phyloP scores from a whole-genome alignment of 1,284 basidiomycete genomes.

The Puccinia hordei region DNA sequence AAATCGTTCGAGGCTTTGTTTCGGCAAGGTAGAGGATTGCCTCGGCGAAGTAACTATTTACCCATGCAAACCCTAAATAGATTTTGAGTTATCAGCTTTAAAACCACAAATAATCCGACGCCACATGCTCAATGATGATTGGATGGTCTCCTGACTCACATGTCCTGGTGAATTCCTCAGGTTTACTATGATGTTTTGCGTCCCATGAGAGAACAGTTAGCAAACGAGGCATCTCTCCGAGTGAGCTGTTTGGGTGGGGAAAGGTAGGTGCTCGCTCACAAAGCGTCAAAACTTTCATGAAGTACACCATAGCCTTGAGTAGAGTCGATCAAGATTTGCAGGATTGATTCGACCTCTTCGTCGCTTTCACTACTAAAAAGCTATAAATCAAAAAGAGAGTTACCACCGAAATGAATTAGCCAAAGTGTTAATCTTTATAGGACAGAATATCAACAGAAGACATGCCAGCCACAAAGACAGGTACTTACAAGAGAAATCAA shows the following conservation, averaged over 20 bases:
- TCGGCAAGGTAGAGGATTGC: slow-evolving; percentile 54
- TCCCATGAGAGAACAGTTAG: neutral
- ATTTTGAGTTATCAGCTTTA: neutral
- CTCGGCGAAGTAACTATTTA: slow-evolving; percentile 55
- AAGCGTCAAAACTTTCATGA: slow-evolving; percentile 10
- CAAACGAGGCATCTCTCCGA: neutral
- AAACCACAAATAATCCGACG: neutral
- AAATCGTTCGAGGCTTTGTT: slow-evolving; percentile 52
- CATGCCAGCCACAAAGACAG: neutral
- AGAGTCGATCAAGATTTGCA: neutral
- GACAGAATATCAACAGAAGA: neutral
- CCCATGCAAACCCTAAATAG: slow-evolving; percentile 54
- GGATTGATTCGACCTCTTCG: neutral
- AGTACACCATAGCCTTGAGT: slow-evolving; percentile 21
- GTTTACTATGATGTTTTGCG: neutral
- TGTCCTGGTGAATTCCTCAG: slow-evolving; percentile 23
- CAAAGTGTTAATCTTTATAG: neutral
- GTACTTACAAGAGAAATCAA: slow-evolving; percentile 10
- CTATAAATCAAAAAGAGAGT: neutral
- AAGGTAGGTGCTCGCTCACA: slow-evolving; percentile 1
- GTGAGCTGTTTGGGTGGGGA: neutral
- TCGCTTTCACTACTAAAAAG: slow-evolving; percentile 4
- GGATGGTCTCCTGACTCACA: slow-evolving; percentile 19
- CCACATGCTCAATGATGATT: neutral
- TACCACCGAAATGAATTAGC: neutral